phyloP scores from a whole-genome alignment of 176 grass and related monocot genomes.

The Juncus inflexus region DNA sequence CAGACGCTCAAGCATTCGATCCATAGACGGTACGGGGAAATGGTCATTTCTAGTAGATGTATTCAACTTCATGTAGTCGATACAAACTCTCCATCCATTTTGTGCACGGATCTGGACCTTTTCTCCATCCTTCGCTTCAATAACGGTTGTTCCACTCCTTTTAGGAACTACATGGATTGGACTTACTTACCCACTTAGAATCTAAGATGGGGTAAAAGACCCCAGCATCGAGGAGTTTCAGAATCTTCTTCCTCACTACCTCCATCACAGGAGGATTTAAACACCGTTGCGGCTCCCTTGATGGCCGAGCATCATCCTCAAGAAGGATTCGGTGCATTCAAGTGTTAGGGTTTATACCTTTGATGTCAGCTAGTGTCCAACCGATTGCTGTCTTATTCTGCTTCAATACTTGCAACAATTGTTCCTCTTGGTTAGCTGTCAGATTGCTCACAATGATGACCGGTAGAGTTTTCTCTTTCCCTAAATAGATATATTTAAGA shows the following conservation, averaged over 20 bases:
- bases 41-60: background rate
- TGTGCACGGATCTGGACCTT: background rate
- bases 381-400: too few species aligned
- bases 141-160: background rate
- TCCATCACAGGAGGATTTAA: background rate
- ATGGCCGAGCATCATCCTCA: too few species aligned
- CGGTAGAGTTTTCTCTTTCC: too few species aligned
- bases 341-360: too few species aligned
- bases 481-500: too few species aligned
- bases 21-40: background rate
- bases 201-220: background rate
- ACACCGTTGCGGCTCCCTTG: too few species aligned
- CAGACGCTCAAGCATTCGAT: background rate
- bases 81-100: background rate
- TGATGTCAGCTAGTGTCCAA: too few species aligned
- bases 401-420: too few species aligned
- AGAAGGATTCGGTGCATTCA: too few species aligned
- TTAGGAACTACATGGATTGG: background rate
- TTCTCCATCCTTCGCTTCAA: background rate
- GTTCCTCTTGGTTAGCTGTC: too few species aligned
- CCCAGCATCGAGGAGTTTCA: background rate
- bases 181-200: conserved; percentile 6
- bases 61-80: background rate
- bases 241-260: conserved; percentile 3
- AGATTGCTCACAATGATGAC: too few species aligned